Evolutionary conservation across 2,329 filamentous ascomycete species (phyloP).

Genomic region (Hypoxylon sp.): DNA sequence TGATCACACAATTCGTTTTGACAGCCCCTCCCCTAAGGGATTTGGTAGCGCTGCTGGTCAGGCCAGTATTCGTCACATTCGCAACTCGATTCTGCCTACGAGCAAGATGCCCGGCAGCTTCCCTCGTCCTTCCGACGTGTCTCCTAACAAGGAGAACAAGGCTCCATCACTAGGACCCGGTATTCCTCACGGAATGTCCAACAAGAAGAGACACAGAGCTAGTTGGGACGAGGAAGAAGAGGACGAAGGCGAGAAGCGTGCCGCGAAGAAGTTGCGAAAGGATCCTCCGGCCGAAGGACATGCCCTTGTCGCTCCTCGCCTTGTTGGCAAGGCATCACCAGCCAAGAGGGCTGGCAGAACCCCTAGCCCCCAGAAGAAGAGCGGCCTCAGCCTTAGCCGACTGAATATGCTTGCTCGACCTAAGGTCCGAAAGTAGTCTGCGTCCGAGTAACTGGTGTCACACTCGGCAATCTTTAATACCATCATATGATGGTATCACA

Average conservation of each 20-base stretch:
- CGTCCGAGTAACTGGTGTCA: neutral
- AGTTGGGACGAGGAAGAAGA: constrained; percentile 70
- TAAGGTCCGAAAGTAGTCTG: constrained; percentile 67
- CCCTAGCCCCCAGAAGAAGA: constrained; percentile 65
- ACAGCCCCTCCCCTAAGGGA: constrained; percentile 62
- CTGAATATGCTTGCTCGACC: constrained; percentile 74
- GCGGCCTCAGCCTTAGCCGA: constrained; percentile 69
- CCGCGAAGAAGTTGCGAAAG: constrained; percentile 71
- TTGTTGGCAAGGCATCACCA: constrained; percentile 57
- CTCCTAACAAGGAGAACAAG: constrained; percentile 57
- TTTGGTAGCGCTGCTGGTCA: constrained; percentile 74
- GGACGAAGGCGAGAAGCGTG: constrained; percentile 63
- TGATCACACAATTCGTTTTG: constrained; percentile 75
- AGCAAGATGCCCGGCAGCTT: constrained; percentile 70
- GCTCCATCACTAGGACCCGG: constrained; percentile 56
- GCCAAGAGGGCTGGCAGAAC: constrained; percentile 53
- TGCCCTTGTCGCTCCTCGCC: constrained; percentile 66
- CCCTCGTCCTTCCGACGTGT: constrained; percentile 55
- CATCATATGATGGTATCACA: neutral
- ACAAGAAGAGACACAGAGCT: constrained; percentile 76
- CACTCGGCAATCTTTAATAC: constrained; percentile 6
- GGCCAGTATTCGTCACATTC: constrained; percentile 72
- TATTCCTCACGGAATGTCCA: constrained; percentile 73
- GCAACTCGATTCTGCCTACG: constrained; percentile 63
- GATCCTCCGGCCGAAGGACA: constrained; percentile 66